A percentile compares a stretch with the other conserved stretches of the same genome.
These are phyloP conservation scores for Aureobasidium sp. DNA, from an alignment of 2,329 filamentous ascomycete species.

Conservation along the genomic window DNA sequence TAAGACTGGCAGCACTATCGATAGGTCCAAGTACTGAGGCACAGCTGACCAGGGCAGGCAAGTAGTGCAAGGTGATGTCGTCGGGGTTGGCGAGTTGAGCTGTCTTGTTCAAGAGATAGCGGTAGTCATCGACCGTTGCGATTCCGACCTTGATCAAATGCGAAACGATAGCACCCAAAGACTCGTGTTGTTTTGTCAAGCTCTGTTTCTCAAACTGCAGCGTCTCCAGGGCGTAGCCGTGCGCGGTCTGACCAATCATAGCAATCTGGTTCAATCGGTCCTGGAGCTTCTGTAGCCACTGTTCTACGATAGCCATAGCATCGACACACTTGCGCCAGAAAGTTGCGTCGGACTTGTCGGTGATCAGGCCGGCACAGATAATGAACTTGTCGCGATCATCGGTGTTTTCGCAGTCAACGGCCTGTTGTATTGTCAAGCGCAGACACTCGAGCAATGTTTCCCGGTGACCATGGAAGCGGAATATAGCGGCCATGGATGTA, in stretches of 20 bases:
- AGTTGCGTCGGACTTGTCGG: constrained; percentile 51
- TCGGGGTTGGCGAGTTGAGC: constrained; percentile 73
- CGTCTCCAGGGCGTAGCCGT: constrained; percentile 64
- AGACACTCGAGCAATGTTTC: constrained; percentile 78
- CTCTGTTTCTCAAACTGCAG: constrained; percentile 75
- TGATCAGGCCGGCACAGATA: constrained; percentile 51
- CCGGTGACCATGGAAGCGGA: constrained; percentile 81
- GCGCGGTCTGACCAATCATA: constrained; percentile 61
- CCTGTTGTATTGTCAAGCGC: constrained; percentile 67
- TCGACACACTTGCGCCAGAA: constrained; percentile 59
- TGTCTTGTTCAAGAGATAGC: constrained; percentile 60
- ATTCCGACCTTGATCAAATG: constrained; percentile 71
- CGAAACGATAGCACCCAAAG: constrained; percentile 71
- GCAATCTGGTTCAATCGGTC: constrained; percentile 71
- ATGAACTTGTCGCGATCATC: constrained; percentile 50
- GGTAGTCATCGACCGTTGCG: constrained; percentile 65
- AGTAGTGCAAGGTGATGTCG: constrained; percentile 65
- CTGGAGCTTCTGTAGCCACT: constrained; percentile 65
- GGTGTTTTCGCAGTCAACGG: constrained; percentile 31
- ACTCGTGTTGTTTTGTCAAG: constrained; percentile 82
- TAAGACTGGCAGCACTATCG: constrained; percentile 61
- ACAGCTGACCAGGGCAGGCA: constrained; percentile 71
- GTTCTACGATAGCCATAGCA: constrained; percentile 68
- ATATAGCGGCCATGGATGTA: constrained; percentile 69
- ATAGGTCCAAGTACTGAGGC: constrained; percentile 73